Base-by-base conservation (phyloP, 495 filamentous ascomycete species). In the Aspergillus haitiensis region DNA sequence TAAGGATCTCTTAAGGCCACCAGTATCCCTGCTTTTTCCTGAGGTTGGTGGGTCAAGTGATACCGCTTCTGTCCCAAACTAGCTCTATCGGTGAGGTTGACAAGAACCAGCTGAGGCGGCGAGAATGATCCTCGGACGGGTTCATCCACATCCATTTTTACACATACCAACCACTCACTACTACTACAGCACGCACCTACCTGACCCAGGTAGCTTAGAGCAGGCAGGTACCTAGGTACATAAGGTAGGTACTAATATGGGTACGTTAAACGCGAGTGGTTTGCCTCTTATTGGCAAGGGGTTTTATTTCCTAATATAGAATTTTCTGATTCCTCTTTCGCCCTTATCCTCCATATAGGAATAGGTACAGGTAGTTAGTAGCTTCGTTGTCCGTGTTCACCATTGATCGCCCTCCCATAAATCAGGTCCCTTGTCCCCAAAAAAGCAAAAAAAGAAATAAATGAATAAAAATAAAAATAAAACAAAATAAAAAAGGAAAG, bases 21-120 rank as follows among this genome's bases (percentile, higher is more conserved):
- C 21, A 40, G n/a, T 40, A 40, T 40, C 37, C 37, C 37, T 40
- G 37, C 37, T 40, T 40, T 11, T 27, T 27, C 21, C 21, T n/a
- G 7, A 18, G 15, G 44, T 5, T 3, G 44, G 44, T 21, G 44
- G 44, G 44, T 47, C 44, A 47, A 47, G 44, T 47, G 44, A 47
- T 47, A 10, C 44, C 39, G 40, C 48, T 60, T 48, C 42, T 49
- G 44, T 46, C 44, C 44, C 15, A 45, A 46, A 46, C 57, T 50
- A 60, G 57, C 21, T 46, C n/a, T 21, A 46, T 47, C 39, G 48
- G 56, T 53, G 56, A 59, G 31, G 56, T 48, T 37, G 46, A 37
- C 57, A 50, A 60, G 39, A 60, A 60, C 49, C 58, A 60, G 50
- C 50, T 35, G 16, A 27, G 21, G 50, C 10, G 21, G 48, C 48